Conservation (phyloP, 1,284 basidiomycete species). For the Ustilago tritici region DNA sequence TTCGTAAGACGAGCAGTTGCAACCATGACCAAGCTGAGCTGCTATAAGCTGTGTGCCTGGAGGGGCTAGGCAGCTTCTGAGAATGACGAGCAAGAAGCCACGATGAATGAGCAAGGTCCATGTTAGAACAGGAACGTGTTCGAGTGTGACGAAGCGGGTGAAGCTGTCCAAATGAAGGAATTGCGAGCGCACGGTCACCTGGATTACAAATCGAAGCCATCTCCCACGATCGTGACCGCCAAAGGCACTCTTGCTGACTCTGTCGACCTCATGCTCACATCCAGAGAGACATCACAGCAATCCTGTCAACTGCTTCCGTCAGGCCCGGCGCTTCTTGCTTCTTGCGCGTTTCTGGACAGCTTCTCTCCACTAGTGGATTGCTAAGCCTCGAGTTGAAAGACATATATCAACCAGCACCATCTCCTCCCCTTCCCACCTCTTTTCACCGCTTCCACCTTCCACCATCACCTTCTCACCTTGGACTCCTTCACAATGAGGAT, state of each 20-base stretch:
- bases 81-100: neutral
- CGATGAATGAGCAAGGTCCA: neutral
- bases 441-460: neutral
- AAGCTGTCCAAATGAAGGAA: neutral
- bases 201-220: conserved; percentile 39
- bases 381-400: neutral
- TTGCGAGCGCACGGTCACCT: conserved; percentile 5
- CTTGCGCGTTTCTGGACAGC: conserved; percentile 6
- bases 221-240: conserved; percentile 31
- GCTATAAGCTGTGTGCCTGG: neutral
- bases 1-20: neutral
- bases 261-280: neutral
- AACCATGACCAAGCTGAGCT: neutral
- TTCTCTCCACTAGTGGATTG: neutral
- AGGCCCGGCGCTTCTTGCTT: neutral
- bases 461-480: neutral
- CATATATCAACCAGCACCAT: neutral
- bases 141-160: neutral
- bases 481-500: conserved; percentile 21
- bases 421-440: neutral
- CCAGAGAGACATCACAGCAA: neutral
- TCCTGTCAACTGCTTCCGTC: neutral
- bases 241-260: conserved; percentile 2
- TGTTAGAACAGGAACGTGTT: neutral
- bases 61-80: neutral